phyloP scores from a whole-genome alignment of 73 alveolate species.

The Uronychia binucleata region DNA sequence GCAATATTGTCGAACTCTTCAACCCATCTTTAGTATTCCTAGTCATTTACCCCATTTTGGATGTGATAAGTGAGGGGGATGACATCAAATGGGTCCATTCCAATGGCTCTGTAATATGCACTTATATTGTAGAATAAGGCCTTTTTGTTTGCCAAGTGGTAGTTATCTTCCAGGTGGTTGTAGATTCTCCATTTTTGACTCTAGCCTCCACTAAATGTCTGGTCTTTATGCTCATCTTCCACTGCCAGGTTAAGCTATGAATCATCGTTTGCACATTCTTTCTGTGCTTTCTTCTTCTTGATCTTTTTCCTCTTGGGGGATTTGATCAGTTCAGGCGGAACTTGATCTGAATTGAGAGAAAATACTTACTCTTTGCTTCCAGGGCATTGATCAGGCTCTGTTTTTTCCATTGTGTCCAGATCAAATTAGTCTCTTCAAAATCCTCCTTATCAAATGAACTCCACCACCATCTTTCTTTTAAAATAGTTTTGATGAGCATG shows the following conservation, averaged over 20 bases:
- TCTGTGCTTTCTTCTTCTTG: background rate
- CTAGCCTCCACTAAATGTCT: too few relatives aligned
- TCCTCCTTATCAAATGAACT: conserved; percentile 14
- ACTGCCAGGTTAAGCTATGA: background rate
- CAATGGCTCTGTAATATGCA: background rate
- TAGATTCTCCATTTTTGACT: conserved; percentile 1
- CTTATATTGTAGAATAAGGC: conserved; percentile 15
- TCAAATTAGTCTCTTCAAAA: conserved; percentile 16
- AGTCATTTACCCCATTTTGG: conserved; percentile 29
- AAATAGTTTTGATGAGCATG: conserved; percentile 16
- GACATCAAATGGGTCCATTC: conserved; percentile 20
- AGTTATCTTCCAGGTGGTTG: conserved; percentile 26
- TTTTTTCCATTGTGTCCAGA: conserved; percentile 49
- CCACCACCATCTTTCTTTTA: conserved; percentile 43
- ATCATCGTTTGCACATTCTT: conserved; percentile 8
- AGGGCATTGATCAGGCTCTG: conserved; percentile 10
- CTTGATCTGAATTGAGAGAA: background rate
- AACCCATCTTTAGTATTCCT: conserved; percentile 18
- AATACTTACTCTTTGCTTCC: background rate
- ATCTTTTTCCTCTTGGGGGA: conserved; percentile 29
- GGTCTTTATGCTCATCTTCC: too few relatives aligned
- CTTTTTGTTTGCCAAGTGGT: conserved; percentile 22
- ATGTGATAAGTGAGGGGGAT: conserved; percentile 30
- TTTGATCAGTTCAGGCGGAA: conserved; percentile 6
- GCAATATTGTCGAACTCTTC: background rate